Conservation (phyloP, 345 rosid species). For the Cardamine occulta region DNA sequence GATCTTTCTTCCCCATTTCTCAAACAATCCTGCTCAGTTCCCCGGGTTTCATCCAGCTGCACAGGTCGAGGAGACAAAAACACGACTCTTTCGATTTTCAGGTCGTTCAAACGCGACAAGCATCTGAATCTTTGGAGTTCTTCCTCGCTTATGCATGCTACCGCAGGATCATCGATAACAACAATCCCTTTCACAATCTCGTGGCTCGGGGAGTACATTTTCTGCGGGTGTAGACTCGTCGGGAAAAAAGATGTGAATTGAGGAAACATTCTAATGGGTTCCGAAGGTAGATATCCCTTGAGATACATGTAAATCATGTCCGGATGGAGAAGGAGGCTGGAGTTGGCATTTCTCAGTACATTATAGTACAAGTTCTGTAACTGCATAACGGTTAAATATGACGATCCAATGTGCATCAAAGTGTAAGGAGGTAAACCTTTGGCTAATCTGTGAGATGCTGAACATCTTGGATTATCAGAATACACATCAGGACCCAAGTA, state of each 20-base stretch:
- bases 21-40: slow-evolving; percentile 29
- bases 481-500: slow-evolving; percentile 72
- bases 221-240: slow-evolving; percentile 51
- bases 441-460: slow-evolving; percentile 58
- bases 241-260: slow-evolving; percentile 59
- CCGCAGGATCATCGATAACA: slow-evolving; percentile 55
- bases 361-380: slow-evolving; percentile 57
- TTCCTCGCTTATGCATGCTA: slow-evolving; percentile 42
- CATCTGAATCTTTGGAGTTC: slow-evolving; percentile 50
- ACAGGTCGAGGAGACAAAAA: slow-evolving; percentile 45
- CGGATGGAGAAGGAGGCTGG: slow-evolving; percentile 48
- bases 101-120: slow-evolving; percentile 50
- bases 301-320: slow-evolving; percentile 50
- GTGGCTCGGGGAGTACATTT: slow-evolving; percentile 46
- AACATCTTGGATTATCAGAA: slow-evolving; percentile 64
- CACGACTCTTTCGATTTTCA: slow-evolving; percentile 50
- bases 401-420: slow-evolving; percentile 53
- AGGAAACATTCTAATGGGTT: slow-evolving; percentile 25
- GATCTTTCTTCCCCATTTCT: slow-evolving; percentile 21
- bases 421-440: slow-evolving; percentile 56
- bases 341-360: slow-evolving; percentile 53
- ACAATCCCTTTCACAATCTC: slow-evolving; percentile 62
- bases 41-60: slow-evolving; percentile 28
- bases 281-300: slow-evolving; percentile 49
- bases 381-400: slow-evolving; percentile 54